Percentiles rank a stretch among this genome's conserved stretches.
phyloP scores from a whole-genome alignment of 2,329 filamentous ascomycete genomes.

The Penicillium expansum region DNA sequence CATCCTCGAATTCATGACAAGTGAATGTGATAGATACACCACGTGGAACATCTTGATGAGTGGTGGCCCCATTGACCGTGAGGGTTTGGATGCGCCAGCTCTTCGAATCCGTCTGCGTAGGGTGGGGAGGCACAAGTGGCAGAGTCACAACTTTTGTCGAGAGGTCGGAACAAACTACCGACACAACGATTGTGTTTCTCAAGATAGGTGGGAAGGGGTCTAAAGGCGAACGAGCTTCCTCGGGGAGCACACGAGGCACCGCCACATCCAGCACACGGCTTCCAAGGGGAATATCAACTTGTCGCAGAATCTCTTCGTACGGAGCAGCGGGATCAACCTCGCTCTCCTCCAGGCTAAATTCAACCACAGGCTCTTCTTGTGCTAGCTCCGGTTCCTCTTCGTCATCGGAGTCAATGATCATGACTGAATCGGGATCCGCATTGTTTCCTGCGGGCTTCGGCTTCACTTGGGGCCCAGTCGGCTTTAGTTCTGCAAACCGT shows the following conservation, averaged over 20 bases:
- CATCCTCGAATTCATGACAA: slow-evolving; percentile 35
- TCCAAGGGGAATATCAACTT: slow-evolving; percentile 55
- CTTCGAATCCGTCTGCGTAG: slow-evolving; percentile 35
- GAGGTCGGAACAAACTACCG: slow-evolving; percentile 56
- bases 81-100: slow-evolving; percentile 48
- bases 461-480: slow-evolving; percentile 23
- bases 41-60: slow-evolving; percentile 52
- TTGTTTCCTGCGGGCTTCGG: slow-evolving; percentile 25
- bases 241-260: slow-evolving; percentile 46
- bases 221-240: slow-evolving; percentile 37
- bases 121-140: slow-evolving; percentile 54
- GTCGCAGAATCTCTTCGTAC: slow-evolving; percentile 54
- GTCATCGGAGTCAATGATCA: slow-evolving; percentile 58
- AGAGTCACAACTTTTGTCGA: slow-evolving; percentile 55
- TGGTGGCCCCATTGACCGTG: slow-evolving; percentile 46
- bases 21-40: slow-evolving; percentile 56
- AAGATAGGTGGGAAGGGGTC: slow-evolving; percentile 50
- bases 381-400: slow-evolving; percentile 42
- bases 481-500: slow-evolving; percentile 41
- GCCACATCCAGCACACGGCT: slow-evolving; percentile 54
- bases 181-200: slow-evolving; percentile 52
- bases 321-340: slow-evolving; percentile 58
- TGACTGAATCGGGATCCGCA: slow-evolving; percentile 44
- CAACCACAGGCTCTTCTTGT: slow-evolving; percentile 25
- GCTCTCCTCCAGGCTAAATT: slow-evolving; percentile 54